A percentile compares a stretch with the other conserved stretches of the same genome.
phyloP scores from a whole-genome alignment of 1,139 yeast genomes.

The Diutina ranongensis region DNA sequence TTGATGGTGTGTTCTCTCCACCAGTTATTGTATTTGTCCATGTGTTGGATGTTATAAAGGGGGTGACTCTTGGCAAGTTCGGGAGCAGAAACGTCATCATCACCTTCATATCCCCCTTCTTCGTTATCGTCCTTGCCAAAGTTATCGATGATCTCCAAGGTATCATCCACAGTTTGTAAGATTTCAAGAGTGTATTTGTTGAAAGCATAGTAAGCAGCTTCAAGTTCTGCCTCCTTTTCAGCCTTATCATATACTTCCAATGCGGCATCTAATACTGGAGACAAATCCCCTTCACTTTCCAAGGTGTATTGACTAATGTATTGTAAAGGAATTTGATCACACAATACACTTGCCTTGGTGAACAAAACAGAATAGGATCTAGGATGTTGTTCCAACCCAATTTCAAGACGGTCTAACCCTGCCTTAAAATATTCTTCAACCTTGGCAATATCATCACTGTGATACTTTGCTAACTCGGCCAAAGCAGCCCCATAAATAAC shows the following conservation, averaged over 20 bases:
- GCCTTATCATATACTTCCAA: slow-evolving; percentile 34
- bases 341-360: slow-evolving; percentile 42
- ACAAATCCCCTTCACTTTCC: slow-evolving; percentile 17
- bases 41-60: slow-evolving; percentile 24
- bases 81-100: slow-evolving; percentile 16
- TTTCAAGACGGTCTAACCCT: slow-evolving; percentile 56
- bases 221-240: slow-evolving; percentile 21
- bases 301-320: slow-evolving; percentile 37
- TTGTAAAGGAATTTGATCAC: slow-evolving; percentile 49
- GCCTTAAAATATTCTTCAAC: slow-evolving; percentile 51
- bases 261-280: slow-evolving; percentile 25
- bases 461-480: slow-evolving; percentile 53
- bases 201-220: slow-evolving; percentile 18
- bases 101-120: slow-evolving; percentile 13
- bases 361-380: slow-evolving; percentile 35
- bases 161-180: slow-evolving; percentile 47
- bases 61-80: slow-evolving; percentile 43
- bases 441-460: slow-evolving; percentile 24
- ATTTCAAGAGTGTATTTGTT: slow-evolving; percentile 35
- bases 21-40: slow-evolving; percentile 38
- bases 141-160: slow-evolving; percentile 53
- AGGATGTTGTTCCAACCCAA: slow-evolving; percentile 44
- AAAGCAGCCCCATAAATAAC: slow-evolving; percentile 64
- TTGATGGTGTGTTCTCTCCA: slow-evolving; percentile 41
- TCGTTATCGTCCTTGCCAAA: slow-evolving; percentile 46